These are phyloP conservation scores for Sutorius eximius DNA, from an alignment of 1,284 basidiomycete genomes.

Conservation along the genomic window DNA sequence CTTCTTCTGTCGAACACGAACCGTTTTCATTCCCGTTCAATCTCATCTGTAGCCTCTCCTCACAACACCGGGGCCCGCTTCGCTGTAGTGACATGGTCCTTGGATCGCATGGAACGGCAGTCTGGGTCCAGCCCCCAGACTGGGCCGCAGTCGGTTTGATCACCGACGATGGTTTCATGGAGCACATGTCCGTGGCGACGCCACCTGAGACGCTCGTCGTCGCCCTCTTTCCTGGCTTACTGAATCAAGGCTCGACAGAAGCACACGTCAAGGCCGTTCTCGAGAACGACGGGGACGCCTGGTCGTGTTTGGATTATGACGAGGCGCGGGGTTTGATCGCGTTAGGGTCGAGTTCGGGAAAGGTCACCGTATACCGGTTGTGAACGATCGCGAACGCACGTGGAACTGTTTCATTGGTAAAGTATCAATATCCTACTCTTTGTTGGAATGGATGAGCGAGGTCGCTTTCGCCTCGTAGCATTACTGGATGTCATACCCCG, in stretches of 20 bases:
- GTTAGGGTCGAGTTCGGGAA: conserved; percentile 49
- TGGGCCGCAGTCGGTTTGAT: conserved; percentile 39
- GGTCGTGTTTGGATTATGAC: conserved; percentile 60
- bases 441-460: conserved; percentile 5
- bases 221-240: conserved; percentile 49
- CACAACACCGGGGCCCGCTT: conserved; percentile 45
- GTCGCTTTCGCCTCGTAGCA: background rate
- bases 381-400: conserved; percentile 17
- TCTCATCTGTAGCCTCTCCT: conserved; percentile 34
- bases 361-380: conserved; percentile 44
- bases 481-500: background rate
- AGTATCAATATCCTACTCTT: background rate
- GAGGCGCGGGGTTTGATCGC: conserved; percentile 52
- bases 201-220: conserved; percentile 45
- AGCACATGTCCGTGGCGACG: conserved; percentile 16
- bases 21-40: conserved; percentile 40
- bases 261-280: conserved; percentile 27
- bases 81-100: conserved; percentile 52
- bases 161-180: conserved; percentile 20
- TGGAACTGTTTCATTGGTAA: background rate
- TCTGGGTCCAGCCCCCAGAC: conserved; percentile 58
- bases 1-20: conserved; percentile 32
- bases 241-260: conserved; percentile 24
- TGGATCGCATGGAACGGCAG: conserved; percentile 52
- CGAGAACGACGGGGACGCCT: conserved; percentile 40